Base-by-base conservation (phyloP, 345 rosid species). In the Diplotaxis tenuifolia region DNA sequence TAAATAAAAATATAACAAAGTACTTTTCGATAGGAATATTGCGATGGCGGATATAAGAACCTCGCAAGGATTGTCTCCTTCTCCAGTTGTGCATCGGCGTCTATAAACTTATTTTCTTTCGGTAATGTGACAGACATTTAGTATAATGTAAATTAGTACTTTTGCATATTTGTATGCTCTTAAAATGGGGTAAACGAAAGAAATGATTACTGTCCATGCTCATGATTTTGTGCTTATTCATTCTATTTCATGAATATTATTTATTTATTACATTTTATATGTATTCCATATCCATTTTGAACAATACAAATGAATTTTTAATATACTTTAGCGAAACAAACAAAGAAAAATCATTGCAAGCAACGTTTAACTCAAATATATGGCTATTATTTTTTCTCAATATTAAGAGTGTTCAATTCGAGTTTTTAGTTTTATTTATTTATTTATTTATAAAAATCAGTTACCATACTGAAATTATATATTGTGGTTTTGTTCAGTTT, bases 101-200 rank as follows among this genome's bases (percentile, higher is more conserved):
- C 22, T 49, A 22, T 74, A 54, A 64, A 40, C 11, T 40, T 72
- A 10, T 52, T 23, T 9, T 8, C 8, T 3, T 50, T 22, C 12
- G 27, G 12, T n/a, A 18, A 18, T 25, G 23, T 10, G 53, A 16
- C 5, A 54, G 2, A 36, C 18, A 6, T 38, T 64, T 54, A 49
- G 40, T 38, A 72, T 72, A 11, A 63, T 72, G 75, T 72, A 52
- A 72, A 36, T 25, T 47, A 47, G 4, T 47, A 15, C 36, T 38
- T 63, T 25, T 69, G 0, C 14, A 15, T 42, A 40, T 9, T 23
- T 8, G 40, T 27, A 34, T 55, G 42, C 54, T 36, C 32, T 34
- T 34, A 12, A 28, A 20, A 9, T 3, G 57, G 6, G 57, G 62
- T 1, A 1, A 50, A 28, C 23, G 49, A 19, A 2, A 59, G 2